These are phyloP conservation scores for Fusarium coffeatum DNA, from an alignment of 2,329 filamentous ascomycete genomes.

Conservation along the genomic window DNA sequence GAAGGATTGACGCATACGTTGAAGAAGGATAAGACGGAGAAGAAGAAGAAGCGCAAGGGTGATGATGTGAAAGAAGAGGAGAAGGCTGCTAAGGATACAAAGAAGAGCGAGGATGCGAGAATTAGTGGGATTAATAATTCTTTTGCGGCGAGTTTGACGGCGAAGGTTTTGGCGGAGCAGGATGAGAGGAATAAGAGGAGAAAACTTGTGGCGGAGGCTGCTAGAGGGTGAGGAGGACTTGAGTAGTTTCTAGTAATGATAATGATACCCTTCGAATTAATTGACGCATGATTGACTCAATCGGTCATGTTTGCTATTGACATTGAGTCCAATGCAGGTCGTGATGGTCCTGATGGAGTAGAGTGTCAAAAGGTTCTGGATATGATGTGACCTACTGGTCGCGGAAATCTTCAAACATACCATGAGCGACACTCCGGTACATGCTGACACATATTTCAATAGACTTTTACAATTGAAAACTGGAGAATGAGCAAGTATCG, in stretches of 20 bases:
- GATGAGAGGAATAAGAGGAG: slow-evolving; percentile 82
- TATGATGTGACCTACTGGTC: no score
- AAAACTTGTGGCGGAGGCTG: slow-evolving; percentile 64
- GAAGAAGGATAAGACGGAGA: slow-evolving; percentile 77
- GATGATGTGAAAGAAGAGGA: slow-evolving; percentile 51
- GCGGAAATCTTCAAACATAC: no score
- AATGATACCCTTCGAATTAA: slow-evolving; percentile 40
- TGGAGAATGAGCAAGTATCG: fast-evolving
- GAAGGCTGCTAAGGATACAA: slow-evolving; percentile 62
- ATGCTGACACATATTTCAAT: no score
- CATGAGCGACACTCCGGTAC: no score
- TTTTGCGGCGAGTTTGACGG: slow-evolving; percentile 85
- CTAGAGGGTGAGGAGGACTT: slow-evolving; percentile 29
- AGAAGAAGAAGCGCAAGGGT: slow-evolving; percentile 77
- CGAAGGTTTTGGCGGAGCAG: slow-evolving; percentile 88
- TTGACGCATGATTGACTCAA: background rate
- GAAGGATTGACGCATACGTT: slow-evolving; percentile 84
- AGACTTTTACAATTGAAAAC: fast-evolving
- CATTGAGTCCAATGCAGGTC: background rate
- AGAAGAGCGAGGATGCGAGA: slow-evolving; percentile 45
- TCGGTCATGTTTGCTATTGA: fast-evolving
- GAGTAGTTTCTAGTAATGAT: background rate
- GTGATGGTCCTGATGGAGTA: no score
- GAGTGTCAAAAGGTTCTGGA: no score
- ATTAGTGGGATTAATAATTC: slow-evolving; percentile 84